These are phyloP conservation scores for Priceomyces castillae DNA, from an alignment of 805 yeast species.

Conservation along the genomic window DNA sequence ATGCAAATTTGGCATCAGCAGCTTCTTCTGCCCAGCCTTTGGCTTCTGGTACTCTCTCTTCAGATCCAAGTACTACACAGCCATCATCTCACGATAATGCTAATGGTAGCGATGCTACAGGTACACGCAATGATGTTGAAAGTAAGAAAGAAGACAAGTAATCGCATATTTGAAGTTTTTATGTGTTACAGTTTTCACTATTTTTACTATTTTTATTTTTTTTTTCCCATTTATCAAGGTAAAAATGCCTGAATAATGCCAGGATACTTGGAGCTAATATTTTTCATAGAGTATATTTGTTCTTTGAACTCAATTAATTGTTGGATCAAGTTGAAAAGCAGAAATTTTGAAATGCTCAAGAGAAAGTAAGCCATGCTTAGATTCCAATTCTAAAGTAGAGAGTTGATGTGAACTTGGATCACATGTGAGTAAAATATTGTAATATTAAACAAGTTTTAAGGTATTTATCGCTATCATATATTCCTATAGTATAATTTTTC, in stretches of 20 bases:
- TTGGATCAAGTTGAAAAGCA: not conserved
- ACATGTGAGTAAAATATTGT: not conserved
- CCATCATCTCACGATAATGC: conserved; percentile 4
- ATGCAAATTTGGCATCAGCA: conserved; percentile 2
- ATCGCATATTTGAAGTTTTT: not conserved
- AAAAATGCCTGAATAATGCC: not conserved
- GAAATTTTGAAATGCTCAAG: not conserved
- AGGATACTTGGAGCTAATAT: not conserved
- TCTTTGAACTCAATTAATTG: not conserved
- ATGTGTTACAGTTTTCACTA: not conserved
- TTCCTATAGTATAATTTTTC: too few relatives aligned
- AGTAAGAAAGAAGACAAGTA: conserved; percentile 3
- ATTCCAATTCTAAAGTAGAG: not conserved
- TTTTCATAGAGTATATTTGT: not conserved
- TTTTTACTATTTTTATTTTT: not conserved
- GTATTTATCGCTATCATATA: not conserved
- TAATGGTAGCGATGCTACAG: conserved; percentile 3
- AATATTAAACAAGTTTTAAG: not conserved
- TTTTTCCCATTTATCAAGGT: not conserved
- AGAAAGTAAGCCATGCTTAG: not conserved
- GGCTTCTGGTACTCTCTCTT: conserved; percentile 3
- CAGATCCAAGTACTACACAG: conserved; percentile 3
- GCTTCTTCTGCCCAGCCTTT: conserved; percentile 5
- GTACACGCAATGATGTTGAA: conserved; percentile 2
- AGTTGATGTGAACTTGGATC: not conserved